These are phyloP conservation scores for Myrmaecium sp. DNA, from an alignment of 2,329 filamentous ascomycete genomes.

Conservation along the genomic window DNA sequence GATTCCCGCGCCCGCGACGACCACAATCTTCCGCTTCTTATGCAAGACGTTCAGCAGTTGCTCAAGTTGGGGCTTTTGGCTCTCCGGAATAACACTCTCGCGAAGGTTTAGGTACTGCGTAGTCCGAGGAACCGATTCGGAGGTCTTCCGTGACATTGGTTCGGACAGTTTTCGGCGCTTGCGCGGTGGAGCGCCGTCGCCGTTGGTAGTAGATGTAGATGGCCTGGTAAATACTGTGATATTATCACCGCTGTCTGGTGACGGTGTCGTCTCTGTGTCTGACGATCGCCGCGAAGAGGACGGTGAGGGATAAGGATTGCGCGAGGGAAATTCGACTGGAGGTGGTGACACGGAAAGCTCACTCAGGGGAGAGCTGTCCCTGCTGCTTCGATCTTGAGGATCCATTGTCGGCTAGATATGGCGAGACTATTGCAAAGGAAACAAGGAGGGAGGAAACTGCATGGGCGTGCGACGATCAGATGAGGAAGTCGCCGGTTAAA, in stretches of 20 bases:
- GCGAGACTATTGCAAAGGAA: too few species aligned
- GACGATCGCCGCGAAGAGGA: slow-evolving; percentile 30
- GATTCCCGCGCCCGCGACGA: slow-evolving; percentile 91
- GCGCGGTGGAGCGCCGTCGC: slow-evolving; percentile 49
- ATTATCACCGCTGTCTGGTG: slow-evolving; percentile 27
- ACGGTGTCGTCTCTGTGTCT: slow-evolving; percentile 27
- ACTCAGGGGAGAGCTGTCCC: slow-evolving; percentile 23
- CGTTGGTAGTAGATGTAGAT: slow-evolving; percentile 30
- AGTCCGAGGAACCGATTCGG: slow-evolving; percentile 49
- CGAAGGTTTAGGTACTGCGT: slow-evolving; percentile 69
- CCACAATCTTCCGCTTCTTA: slow-evolving; percentile 90
- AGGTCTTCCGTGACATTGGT: too few species aligned
- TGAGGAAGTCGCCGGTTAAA: slow-evolving; percentile 3
- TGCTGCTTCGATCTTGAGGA: slow-evolving; percentile 10
- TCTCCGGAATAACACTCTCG: slow-evolving; percentile 32
- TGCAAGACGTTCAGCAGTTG: slow-evolving; percentile 58
- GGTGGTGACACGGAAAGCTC: slow-evolving; percentile 19
- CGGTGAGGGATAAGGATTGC: slow-evolving; percentile 18
- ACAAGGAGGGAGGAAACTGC: too few species aligned
- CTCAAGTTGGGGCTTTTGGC: slow-evolving; percentile 47
- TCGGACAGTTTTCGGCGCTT: slow-evolving; percentile 51
- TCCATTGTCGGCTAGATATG: slow-evolving; percentile 14
- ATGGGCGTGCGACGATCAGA: slow-evolving; percentile 4
- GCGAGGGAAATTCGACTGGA: slow-evolving; percentile 10
- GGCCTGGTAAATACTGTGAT: too few species aligned